Percentiles rank a stretch among this genome's conserved stretches.
phyloP scores from a whole-genome alignment of 2,329 filamentous ascomycete genomes.

The Fusarium hostae region DNA sequence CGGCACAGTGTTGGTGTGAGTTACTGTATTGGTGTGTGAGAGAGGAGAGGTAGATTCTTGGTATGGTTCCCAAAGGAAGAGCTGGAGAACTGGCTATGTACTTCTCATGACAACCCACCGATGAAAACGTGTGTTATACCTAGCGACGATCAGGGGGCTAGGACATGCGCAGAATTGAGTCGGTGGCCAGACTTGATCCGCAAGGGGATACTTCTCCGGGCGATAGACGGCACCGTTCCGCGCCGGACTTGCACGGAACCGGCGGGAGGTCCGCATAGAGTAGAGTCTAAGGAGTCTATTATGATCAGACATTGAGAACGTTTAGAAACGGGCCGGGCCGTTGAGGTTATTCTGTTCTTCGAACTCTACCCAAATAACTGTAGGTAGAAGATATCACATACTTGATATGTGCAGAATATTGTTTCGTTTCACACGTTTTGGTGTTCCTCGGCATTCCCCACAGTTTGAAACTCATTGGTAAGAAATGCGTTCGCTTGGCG shows the following conservation, averaged over 20 bases:
- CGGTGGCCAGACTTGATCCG: slow-evolving; percentile 14
- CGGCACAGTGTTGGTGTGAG: background rate
- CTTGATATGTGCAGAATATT: background rate
- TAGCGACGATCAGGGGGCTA: slow-evolving; percentile 23
- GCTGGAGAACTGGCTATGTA: slow-evolving; percentile 18
- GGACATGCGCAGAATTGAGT: background rate
- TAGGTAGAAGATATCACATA: background rate
- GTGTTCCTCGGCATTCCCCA: slow-evolving; percentile 7
- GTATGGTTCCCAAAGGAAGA: background rate
- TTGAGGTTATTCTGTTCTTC: background rate
- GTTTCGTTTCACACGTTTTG: slow-evolving; percentile 11
- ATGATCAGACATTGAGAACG: slow-evolving; percentile 1
- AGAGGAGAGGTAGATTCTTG: background rate
- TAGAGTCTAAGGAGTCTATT: background rate
- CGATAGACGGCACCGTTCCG: slow-evolving; percentile 22
- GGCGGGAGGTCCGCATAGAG: background rate
- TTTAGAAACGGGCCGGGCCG: slow-evolving; percentile 32
- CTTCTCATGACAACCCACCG: background rate
- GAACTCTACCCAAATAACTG: background rate
- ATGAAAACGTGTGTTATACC: background rate
- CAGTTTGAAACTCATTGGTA: background rate
- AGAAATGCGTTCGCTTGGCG: background rate
- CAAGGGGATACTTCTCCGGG: slow-evolving; percentile 25
- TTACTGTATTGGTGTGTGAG: background rate
- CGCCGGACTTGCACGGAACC: background rate